Conservation (phyloP, 2,329 filamentous ascomycete species). For the Mariannaea sp. region DNA sequence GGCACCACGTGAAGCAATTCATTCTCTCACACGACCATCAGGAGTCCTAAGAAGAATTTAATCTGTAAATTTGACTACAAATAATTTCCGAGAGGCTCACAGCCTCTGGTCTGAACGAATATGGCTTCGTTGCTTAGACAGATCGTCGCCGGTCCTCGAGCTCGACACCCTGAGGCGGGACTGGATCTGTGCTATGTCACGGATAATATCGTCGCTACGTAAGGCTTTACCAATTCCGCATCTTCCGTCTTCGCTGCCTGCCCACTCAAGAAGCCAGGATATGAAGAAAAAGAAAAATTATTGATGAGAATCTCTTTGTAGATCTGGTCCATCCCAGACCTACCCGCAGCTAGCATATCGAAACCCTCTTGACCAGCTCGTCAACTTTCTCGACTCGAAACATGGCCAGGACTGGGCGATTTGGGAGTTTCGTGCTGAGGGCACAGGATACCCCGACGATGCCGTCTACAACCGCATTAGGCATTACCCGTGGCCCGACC, state of each 20-base stretch:
- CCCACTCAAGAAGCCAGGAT: too few species aligned
- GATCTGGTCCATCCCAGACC: constrained; percentile 86
- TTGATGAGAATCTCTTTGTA: constrained; percentile 47
- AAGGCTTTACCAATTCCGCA: constrained; percentile 29
- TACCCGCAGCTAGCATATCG: constrained; percentile 93
- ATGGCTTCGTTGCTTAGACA: constrained; percentile 84
- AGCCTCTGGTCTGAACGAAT: not conserved
- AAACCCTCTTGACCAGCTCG: constrained; percentile 86
- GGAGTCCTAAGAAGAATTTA: too few species aligned
- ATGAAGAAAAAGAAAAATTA: too few species aligned
- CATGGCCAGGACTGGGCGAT: constrained; percentile 89
- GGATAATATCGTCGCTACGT: constrained; percentile 72
- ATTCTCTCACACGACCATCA: too few species aligned
- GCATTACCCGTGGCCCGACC: constrained; percentile 96
- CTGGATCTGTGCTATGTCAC: constrained; percentile 97
- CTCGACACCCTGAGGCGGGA: constrained; percentile 82
- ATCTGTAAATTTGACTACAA: not conserved
- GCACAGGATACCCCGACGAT: constrained; percentile 90
- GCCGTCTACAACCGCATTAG: constrained; percentile 84
- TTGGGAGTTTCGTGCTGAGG: constrained; percentile 97
- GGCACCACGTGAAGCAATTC: too few species aligned
- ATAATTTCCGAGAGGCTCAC: not conserved
- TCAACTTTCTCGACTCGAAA: constrained; percentile 84
- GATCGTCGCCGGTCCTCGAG: constrained; percentile 86
- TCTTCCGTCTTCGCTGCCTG: too few species aligned